Evolutionary conservation across 163 green algal species (phyloP), one percentile per base, ranked within the genome.

Genomic region (Scenedesmus sp.): DNA sequence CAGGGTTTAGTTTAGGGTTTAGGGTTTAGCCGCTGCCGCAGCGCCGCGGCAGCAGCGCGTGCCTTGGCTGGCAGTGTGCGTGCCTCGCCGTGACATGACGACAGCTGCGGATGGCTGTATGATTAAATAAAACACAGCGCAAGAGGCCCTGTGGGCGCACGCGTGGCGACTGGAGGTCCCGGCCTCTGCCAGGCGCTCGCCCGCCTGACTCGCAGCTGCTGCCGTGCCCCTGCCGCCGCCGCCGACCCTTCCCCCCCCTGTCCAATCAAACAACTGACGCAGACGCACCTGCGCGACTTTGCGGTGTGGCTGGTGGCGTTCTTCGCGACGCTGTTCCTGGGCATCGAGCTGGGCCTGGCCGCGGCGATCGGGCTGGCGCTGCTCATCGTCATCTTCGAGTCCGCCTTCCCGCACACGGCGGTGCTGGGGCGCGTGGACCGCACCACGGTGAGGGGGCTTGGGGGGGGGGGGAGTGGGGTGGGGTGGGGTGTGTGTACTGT

Each of bases 341-440:
- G 96, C 51, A 95, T 98, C 35, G 96, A 98, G 93, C 91, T 97
- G 24, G 96, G 96, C 49, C 94, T 98, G 84, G 92, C 89, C 43
- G 95, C 96, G 30, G 89, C 94, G 33, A 96, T 97, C n/a, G 93
- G 91, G 1, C 94, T 97, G 40, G 92, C 94, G 1, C 87, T 97
- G 61, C 89, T 97, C 7, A 93, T 97, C n/a, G 93, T 97, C 24
- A 94, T 98, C 51, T 95, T 96, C 90, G 92, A 97, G 90, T 94
- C 91, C 1, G 96, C 96, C 24, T 97, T 97, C 89, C 96, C 96
- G 1, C 94, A 97, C 88, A 96, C 93, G 4, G 93, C 93, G 0
- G 40, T 96, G 78, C 94, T 97, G 65, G 96, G 95, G 30, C 89
- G 91, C 37, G 89, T 98, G 20, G 93, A 96, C n/a, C 91, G 89